Evolutionary conservation across 140 eudicot genomes (phyloP), one percentile per base, ranked within the genome.

Genomic region (Bidens hawaiensis): DNA sequence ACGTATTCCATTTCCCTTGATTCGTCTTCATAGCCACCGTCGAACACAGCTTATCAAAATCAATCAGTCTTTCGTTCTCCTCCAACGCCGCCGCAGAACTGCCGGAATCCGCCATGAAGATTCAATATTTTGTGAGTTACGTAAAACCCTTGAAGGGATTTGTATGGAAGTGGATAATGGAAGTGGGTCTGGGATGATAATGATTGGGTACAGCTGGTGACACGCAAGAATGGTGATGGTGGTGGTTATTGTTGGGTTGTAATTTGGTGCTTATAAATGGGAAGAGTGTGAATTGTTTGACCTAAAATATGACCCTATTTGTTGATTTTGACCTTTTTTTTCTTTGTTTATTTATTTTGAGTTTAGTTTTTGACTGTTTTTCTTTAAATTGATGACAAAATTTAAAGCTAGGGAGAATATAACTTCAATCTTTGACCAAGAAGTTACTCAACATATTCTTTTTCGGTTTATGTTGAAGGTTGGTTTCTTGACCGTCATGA

Each of bases 1-100:
- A 66, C 41, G 52, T 66, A 2, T 28, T 78, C 88, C 88, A 82
- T 49, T 83, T 62, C 22, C 82, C 83, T 4, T 73, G 72, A 64
- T 86, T 77, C 52, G 80, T 75, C 68, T 83, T 88, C 93, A 78
- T 70, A 22, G 85, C 97, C 60, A 86, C 97, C 46, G 80, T 70
- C 8, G 95, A 68, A 60, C 97, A 89, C 23, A 89, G 64, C 87
- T 71, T 38, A 60, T 89, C 85, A 24, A 89, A 83, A 83, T 89
- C 83, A 72, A 59, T 30, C 69, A 83, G 63, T 7, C 79, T 69
- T 76, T 70, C 75, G 69, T 52, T 61, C 75, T 71, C 75, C 69
- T 41, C 69, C 65, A 41, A 38, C 66, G 6, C 63, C 69, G 16
- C 63, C 34, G 24, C 66, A 26, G 17, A n/a, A n/a, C 75, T 61